Evolutionary conservation across 371 early-diverging fungal genomes (phyloP).

Genomic region (Coemansia sp.): DNA sequence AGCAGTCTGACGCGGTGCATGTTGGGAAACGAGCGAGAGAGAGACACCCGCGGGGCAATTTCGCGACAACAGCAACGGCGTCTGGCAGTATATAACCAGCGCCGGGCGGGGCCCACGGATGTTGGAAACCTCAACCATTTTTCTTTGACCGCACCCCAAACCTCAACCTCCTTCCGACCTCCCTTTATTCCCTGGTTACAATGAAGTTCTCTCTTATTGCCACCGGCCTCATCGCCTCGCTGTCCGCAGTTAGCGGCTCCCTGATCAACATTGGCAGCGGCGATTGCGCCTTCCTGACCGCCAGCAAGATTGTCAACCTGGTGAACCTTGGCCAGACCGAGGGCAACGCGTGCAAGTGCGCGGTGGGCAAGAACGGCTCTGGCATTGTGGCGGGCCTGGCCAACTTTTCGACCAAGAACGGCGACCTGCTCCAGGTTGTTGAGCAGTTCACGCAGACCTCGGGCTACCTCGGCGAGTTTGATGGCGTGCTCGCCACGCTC

Average conservation of each 20-base stretch:
- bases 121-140: background rate
- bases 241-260: background rate
- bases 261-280: background rate
- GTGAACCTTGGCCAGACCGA: background rate
- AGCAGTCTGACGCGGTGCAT: no score
- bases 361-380: background rate
- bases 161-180: background rate
- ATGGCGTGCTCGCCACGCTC: background rate
- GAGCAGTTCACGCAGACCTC: background rate
- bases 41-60: no score
- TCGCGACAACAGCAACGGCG: no score
- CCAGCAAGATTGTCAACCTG: background rate
- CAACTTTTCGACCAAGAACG: background rate
- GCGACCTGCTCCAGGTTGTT: background rate
- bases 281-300: background rate
- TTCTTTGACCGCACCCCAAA: background rate
- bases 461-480: constrained; percentile 1
- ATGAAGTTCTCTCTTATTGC: constrained; percentile 1
- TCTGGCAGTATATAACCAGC: no score
- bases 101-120: no score
- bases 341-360: background rate
- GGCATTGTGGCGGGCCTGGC: background rate
- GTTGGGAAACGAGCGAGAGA: no score
- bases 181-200: background rate
- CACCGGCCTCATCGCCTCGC: background rate